A percentile compares a stretch with the other conserved stretches of the same genome.
phyloP scores from a whole-genome alignment of 495 filamentous ascomycete genomes.

The Penicillium odoratum region DNA sequence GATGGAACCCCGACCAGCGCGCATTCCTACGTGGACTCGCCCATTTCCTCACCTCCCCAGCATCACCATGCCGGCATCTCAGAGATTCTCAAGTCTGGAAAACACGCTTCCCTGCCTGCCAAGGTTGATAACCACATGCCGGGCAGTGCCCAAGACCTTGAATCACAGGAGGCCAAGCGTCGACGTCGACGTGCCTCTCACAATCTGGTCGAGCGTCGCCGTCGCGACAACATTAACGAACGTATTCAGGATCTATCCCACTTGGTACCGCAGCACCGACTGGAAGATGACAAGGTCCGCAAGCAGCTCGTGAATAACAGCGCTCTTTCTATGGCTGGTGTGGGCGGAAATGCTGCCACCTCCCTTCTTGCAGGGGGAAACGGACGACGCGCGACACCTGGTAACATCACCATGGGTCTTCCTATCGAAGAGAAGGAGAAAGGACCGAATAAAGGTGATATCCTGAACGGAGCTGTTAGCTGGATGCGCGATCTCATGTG shows the following conservation, averaged over 20 bases:
- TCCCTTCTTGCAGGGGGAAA: conserved; percentile 83
- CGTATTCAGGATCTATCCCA: conserved; percentile 94
- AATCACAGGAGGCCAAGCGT: conserved; percentile 88
- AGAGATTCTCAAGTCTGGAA: conserved; percentile 66
- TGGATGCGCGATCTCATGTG: conserved; percentile 99
- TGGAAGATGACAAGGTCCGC: conserved; percentile 95
- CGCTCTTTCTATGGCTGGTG: conserved; percentile 76
- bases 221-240: conserved; percentile 98
- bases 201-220: conserved; percentile 91
- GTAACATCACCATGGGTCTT: conserved; percentile 86
- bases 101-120: conserved; percentile 67
- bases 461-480: conserved; percentile 92
- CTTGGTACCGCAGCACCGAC: conserved; percentile 85
- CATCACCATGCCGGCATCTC: conserved; percentile 64
- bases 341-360: conserved; percentile 71
- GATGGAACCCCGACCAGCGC: conserved; percentile 75
- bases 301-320: conserved; percentile 92
- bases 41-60: conserved; percentile 68
- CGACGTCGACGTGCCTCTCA: conserved; percentile 89
- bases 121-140: conserved; percentile 62
- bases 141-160: conserved; percentile 52
- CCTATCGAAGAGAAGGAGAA: conserved; percentile 97
- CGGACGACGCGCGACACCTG: conserved; percentile 77
- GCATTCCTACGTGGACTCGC: conserved; percentile 78
- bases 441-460: conserved; percentile 97